Conservation (phyloP, 192 early-diverging fungal species). For the Glomus cerebriforme region DNA sequence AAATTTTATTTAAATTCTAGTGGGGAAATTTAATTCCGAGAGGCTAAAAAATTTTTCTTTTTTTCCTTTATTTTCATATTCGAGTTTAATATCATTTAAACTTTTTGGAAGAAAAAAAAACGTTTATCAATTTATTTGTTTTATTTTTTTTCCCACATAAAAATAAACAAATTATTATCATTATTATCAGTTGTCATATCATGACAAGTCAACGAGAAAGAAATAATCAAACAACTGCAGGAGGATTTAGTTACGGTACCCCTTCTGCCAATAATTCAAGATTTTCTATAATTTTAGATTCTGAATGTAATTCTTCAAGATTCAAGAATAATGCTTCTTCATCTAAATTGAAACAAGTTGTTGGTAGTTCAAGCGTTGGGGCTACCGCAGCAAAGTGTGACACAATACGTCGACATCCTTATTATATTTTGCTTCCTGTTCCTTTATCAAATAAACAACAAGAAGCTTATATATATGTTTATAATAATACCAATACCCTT, state of each 20-base stretch:
- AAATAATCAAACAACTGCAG: neutral
- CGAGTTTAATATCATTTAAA: no score
- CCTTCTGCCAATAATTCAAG: neutral
- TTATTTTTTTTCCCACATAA: no score
- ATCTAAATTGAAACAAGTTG: neutral
- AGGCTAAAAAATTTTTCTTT: no score
- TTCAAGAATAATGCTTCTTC: neutral
- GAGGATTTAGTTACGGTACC: neutral
- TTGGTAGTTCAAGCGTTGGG: neutral
- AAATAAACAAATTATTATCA: no score
- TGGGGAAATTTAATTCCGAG: no score
- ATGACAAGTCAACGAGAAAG: neutral
- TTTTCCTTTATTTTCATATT: no score
- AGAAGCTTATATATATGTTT: neutral
- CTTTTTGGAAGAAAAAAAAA: no score
- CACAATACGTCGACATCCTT: neutral
- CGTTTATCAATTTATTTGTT: no score
- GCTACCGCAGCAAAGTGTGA: neutral
- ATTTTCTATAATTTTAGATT: neutral
- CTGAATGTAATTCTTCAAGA: neutral
- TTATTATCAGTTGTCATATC: no score
- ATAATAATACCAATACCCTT: no score
- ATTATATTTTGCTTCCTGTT: neutral
- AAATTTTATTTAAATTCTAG: no score
- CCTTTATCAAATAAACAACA: constrained; percentile 7